phyloP scores from a whole-genome alignment of 441 rosid genomes.

The Lepidium campestre region DNA sequence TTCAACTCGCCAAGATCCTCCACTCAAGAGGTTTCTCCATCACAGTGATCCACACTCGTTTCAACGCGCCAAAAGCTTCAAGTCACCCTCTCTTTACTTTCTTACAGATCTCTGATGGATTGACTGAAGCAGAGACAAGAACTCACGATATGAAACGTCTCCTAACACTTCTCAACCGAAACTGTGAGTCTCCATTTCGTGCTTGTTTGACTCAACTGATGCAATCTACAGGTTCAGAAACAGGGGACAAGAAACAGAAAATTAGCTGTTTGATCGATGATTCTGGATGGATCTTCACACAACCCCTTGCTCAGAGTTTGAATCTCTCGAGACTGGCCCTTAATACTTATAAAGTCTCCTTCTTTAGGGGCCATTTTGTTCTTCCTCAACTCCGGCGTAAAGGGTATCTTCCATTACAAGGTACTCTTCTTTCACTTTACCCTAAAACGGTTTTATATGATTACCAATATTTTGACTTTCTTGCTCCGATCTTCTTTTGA shows the following conservation, averaged over 20 bases:
- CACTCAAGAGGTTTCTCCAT: conserved; percentile 27
- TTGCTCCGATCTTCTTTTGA: not conserved
- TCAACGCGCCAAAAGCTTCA: conserved; percentile 38
- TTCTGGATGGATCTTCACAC: conserved; percentile 31
- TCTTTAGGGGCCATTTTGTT: conserved; percentile 21
- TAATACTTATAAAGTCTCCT: conserved; percentile 4
- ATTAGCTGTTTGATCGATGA: conserved; percentile 35
- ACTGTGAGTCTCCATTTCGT: conserved; percentile 24
- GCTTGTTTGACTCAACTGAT: conserved; percentile 28
- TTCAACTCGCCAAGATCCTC: conserved; percentile 28
- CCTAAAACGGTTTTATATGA: not conserved
- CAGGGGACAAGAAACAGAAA: conserved; percentile 6
- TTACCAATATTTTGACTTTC: not conserved
- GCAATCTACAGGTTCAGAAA: not conserved
- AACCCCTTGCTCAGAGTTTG: conserved; percentile 20
- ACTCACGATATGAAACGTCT: conserved; percentile 1
- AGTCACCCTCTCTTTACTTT: conserved; percentile 30
- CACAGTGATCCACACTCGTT: conserved; percentile 37
- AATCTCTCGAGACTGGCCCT: conserved; percentile 28
- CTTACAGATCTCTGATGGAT: conserved; percentile 17
- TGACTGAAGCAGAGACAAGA: conserved; percentile 14
- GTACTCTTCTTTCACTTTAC: conserved; percentile 12
- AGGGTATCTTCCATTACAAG: conserved; percentile 19
- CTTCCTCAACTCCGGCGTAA: conserved; percentile 22
- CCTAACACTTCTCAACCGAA: conserved; percentile 18